Base-by-base conservation (phyloP, 148 eudicot species). In the Suaeda aralocaspica region DNA sequence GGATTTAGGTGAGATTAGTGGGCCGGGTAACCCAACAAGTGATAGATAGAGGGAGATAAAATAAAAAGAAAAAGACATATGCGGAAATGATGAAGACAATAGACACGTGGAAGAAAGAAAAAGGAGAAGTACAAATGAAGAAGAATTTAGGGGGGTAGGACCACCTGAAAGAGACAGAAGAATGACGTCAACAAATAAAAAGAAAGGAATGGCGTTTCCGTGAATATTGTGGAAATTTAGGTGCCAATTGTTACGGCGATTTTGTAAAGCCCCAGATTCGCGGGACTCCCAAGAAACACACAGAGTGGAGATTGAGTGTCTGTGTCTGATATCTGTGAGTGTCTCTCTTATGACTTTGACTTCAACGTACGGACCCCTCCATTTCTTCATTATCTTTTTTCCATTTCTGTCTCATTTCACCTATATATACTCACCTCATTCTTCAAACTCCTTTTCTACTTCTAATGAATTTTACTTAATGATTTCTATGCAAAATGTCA, bases 91-190 rank as follows among this genome's bases (percentile, higher is more conserved):
- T n/a, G 13, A 26, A 25, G 1, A 6, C 24, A 15, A 57, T 1
- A 29, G 61, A 57, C 61, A 57, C 61, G 61, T 57, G 61, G 61
- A 57, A 28, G 29, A 36, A n/a, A 57, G 36, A 12, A n/a, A 29
- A 29, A 26, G 61, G 25, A 29, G 6, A 6, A 29, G 12, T 13
- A 14, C n/a, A 57, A 57, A 57, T 2, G 25, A 57, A 29, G 25
- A 29, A 55, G 24, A 9, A 57, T 57, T 10, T 14, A 57, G 61
- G n/a, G 61, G 5, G 5, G 34, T 57, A 57, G 61, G 61, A 28
- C 61, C 61, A 57, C 61, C 61, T 57, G 61, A 57, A 57, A 28
- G 30, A 9, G 31, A 5, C 5, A 29, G 10, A 19, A 12, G 28
- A 22, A 28, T 29, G 30, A 57, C 61, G 36, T 57, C 61, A 57